Base-by-base conservation (phyloP, 805 yeast species). In the Wickerhamomyces mucosus region DNA sequence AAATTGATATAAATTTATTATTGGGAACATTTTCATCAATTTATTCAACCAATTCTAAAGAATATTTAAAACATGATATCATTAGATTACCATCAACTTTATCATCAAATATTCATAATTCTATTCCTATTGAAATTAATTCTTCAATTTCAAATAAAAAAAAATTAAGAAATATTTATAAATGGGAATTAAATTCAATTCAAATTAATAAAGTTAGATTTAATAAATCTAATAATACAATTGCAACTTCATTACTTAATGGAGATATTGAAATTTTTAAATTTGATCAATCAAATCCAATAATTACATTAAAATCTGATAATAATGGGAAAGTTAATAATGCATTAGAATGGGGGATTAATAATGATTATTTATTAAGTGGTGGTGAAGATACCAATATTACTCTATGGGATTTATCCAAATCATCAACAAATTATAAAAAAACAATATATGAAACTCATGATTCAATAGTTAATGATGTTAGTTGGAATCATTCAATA, bases 381-480 rank as follows among this genome's bases (percentile, higher is more conserved):
- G 81, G 83, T 2, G 66, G 84, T 4, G 74, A 71, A 37, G 94
- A 83, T 51, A 55, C 68, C 12, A 69, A 70, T 18, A 71, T 83
- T 26, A 83, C 83, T 0, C 48, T 78, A 24, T 84, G 94, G 94
- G 80, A 79, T 41, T 45, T 71, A 8, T 41, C 53, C 18, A 51
- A 58, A 28, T 24, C 18, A 8, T 41, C 54, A 5, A 13, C 38
- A 4, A 51, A 64, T 5, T 85, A 85, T 12, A 36, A 53, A n/a
- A 5, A 23, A 23, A 63, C 59, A 35, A 55, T 59, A 5, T 70
- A 61, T 29, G 51, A 69, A 7, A 30, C 32, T 10, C 85, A 78
- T 49, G 42, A 58, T 5, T 71, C 77, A 2, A 68, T 68, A 5
- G 74, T 81, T 21, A 82, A 79, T 52, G 92, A 77, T 41, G 58